Evolutionary conservation across 2,329 filamentous ascomycete genomes (phyloP), one percentile per base, ranked within the genome.

Genomic region (Ceratocystis albifundus): DNA sequence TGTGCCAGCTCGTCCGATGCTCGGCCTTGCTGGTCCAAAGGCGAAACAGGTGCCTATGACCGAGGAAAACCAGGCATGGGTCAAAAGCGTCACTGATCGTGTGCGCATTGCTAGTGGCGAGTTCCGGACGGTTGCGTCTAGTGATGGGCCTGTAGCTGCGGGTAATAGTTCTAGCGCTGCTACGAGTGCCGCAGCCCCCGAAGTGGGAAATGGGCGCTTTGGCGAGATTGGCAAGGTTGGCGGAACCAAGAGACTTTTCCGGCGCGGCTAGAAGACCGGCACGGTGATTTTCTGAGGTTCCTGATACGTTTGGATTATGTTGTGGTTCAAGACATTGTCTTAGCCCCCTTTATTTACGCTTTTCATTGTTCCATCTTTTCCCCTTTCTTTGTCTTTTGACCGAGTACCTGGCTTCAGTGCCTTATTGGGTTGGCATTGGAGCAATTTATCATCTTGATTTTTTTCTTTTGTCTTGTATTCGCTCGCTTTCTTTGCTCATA

Each of bases 61-160:
- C 66, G 84, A 86, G 66, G 86, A 91, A 75, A 89, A 87, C 72
- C 80, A 84, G 67, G 85, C 86, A 48, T 94, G 89, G 89, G 88
- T 94, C 8, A 87, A 92, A 74, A 89, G 85, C 69, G 88, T 94
- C 77, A 87, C 90, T 76, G 87, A 89, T 72, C 88, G 89, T 72
- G 89, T 91, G 50, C 83, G 87, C 68, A 80, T 85, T 61, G 88
- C 85, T 68, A 89, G 86, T 72, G 82, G 82, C 66, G 85, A 85
- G 73, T 88, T 86, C 25, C 85, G 86, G 2, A 32, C 46, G 10
- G 62, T 32, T 7, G 68, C 62, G 71, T 68, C 66, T 70, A 25
- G 45, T n/a, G 32, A 45, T 25, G 44, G 15, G 5, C 10, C 32
- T 17, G 32, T 36, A 10, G 46, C 10, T 50, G 15, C n/a, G 5